Conservation (phyloP, 345 rosid genomes). For the Carallia pectinifolia region DNA sequence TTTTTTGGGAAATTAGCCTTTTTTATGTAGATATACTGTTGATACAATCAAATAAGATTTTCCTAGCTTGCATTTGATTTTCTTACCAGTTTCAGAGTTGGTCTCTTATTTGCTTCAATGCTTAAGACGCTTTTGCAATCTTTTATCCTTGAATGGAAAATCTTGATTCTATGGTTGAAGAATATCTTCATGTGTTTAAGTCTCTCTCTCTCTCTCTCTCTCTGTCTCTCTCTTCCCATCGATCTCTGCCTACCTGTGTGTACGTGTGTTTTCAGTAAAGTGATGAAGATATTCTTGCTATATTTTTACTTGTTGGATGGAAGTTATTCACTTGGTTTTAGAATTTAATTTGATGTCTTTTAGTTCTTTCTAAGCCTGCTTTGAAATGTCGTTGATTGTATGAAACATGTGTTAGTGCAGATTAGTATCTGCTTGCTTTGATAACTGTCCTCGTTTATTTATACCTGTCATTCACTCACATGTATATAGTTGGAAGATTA, state of each 20-base stretch:
- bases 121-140: slow-evolving; percentile 80
- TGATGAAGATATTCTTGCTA: too few species aligned
- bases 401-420: not conserved
- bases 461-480: too few species aligned
- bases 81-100: too few species aligned
- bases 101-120: slow-evolving; percentile 39
- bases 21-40: too few species aligned
- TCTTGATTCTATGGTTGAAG: slow-evolving; percentile 27
- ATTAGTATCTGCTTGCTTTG: not conserved
- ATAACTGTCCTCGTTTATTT: slow-evolving; percentile 30
- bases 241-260: too few species aligned
- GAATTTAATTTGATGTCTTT: not conserved
- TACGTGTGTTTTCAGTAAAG: too few species aligned
- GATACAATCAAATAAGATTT: not conserved
- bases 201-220: too few species aligned
- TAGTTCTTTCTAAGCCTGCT: not conserved
- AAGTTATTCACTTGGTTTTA: not conserved
- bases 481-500: too few species aligned
- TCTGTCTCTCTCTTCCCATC: too few species aligned
- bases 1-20: too few species aligned
- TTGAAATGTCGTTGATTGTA: too few species aligned
- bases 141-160: slow-evolving; percentile 49
- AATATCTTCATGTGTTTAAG: slow-evolving; percentile 56
- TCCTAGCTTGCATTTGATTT: not conserved
- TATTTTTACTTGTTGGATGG: too few species aligned